Evolutionary conservation across 1,284 basidiomycete genomes (phyloP), one percentile per base, ranked within the genome.

Genomic region (Bjerkandera adusta): DNA sequence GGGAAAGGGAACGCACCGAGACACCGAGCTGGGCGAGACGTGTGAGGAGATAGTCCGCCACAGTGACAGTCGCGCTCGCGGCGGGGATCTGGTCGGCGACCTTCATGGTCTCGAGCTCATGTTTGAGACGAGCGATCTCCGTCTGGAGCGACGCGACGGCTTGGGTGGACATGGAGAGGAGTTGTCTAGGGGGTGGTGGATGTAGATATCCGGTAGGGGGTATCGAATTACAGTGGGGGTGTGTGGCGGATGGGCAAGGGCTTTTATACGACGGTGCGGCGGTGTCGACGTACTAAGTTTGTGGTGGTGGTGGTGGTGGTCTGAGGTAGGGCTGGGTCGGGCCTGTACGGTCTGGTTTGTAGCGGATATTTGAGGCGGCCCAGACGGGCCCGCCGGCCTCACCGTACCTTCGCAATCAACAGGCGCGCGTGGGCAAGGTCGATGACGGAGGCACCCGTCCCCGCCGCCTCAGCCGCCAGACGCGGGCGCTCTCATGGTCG

Each of bases 21-120:
- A 86, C 81, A 26, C 74, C 76, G 40, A 89, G 73, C 58, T 90
- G 86, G 11, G 73, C 76, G 34, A 90, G 70, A 48, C 90, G 72
- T 35, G 81, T 69, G 40, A 92, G 75, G 45, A 93, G 75, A 61
- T 92, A 93, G 41, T 80, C 66, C 4, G 83, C 80, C 43, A 92
- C 67, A 39, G 72, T 74, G 50, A 89, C 80, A 12, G 69, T 65
- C 26, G 77, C 69, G 10, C 62, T 60, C 29, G 71, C 66, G 43
- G 68, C 59, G 22, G 58, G 47, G 26, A 48, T 47, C 37, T 58
- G 53, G 43, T 45, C 41, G 27, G 56, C 56, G 26, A 51, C 58
- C 52, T 73, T 65, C 50, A 79, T 58, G 21, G 68, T 62, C 33
- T 75, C 62, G 13, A 85, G 57, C 59, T 83, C 72, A 45, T 77